These are phyloP conservation scores for Penicillium verrucosum DNA, from an alignment of 2,329 filamentous ascomycete genomes.

Conservation along the genomic window DNA sequence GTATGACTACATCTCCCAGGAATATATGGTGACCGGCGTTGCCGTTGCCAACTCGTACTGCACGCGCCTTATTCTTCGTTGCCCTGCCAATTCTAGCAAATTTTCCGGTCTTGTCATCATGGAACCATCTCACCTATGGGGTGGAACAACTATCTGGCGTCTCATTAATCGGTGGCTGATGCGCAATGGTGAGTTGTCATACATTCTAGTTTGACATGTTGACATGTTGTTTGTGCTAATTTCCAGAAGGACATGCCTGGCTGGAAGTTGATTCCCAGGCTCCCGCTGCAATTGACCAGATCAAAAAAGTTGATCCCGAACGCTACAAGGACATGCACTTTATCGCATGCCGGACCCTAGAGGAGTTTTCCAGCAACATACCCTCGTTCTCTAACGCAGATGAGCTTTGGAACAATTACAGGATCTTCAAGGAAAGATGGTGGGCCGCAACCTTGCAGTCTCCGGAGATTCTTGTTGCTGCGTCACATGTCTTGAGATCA, in stretches of 20 bases:
- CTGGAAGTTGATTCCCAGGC: conserved; percentile 3
- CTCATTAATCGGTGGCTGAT: conserved; percentile 1
- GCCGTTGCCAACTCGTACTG: neutral
- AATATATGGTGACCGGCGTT: neutral
- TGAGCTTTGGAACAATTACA: neutral
- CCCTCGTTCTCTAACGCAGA: neutral
- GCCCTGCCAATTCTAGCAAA: neutral
- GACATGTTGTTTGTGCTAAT: neutral
- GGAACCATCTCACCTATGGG: conserved; percentile 2
- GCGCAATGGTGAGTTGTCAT: neutral
- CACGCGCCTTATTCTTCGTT: conserved; percentile 3
- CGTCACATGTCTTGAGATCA: neutral
- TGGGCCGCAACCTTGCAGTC: conserved; percentile 1
- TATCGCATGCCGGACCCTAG: neutral
- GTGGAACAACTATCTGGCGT: neutral
- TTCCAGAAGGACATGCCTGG: neutral
- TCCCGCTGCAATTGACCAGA: neutral
- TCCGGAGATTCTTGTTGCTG: neutral
- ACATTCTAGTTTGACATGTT: neutral
- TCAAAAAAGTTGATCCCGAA: neutral
- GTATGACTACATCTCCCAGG: neutral
- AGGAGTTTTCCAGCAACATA: neutral
- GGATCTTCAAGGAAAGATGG: neutral
- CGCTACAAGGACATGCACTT: conserved; percentile 2
- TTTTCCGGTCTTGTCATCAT: conserved; percentile 2